Conservation (phyloP, 192 early-diverging fungal species). For the Coemansia sp. region DNA sequence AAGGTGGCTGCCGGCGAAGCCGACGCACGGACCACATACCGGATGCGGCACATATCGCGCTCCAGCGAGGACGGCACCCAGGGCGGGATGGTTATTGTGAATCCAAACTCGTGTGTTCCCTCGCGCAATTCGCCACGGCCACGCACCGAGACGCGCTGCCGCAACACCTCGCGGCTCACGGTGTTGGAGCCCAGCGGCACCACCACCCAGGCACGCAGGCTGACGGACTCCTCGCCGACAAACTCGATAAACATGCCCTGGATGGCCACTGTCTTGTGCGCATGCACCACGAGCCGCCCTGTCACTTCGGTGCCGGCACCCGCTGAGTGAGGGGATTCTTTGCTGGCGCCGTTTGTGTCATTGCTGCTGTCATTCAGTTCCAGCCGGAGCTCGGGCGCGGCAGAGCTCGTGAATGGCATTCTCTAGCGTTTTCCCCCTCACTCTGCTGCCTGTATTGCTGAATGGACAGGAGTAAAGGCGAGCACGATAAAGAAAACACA, state of each 20-base stretch:
- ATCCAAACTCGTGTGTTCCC: constrained; percentile 32
- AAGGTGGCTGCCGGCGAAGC: constrained; percentile 14
- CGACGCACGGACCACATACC: constrained; percentile 26
- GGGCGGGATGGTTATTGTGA: constrained; percentile 24
- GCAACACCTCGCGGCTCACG: constrained; percentile 23
- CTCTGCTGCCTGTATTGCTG: no score
- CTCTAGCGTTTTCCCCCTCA: not conserved
- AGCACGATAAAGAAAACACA: no score
- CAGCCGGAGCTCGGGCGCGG: constrained; percentile 29
- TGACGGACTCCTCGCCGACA: constrained; percentile 38
- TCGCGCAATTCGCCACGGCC: constrained; percentile 16
- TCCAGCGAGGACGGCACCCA: constrained; percentile 48
- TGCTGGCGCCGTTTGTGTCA: not conserved
- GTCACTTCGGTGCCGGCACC: not conserved
- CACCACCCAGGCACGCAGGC: constrained; percentile 37
- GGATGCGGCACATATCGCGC: constrained; percentile 38
- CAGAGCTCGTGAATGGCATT: constrained; percentile 37
- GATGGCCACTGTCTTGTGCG: constrained; percentile 6
- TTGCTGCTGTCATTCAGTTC: constrained; percentile 1
- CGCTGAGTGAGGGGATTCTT: not conserved
- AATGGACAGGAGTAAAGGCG: no score
- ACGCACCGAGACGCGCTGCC: constrained; percentile 9
- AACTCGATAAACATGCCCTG: constrained; percentile 31
- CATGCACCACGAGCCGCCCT: constrained; percentile 21
- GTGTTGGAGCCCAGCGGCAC: constrained; percentile 14